Percentiles rank a stretch among this genome's conserved stretches.
Conservation (phyloP, 2,329 filamentous ascomycete species). For the Ophiobolus disseminans region DNA sequence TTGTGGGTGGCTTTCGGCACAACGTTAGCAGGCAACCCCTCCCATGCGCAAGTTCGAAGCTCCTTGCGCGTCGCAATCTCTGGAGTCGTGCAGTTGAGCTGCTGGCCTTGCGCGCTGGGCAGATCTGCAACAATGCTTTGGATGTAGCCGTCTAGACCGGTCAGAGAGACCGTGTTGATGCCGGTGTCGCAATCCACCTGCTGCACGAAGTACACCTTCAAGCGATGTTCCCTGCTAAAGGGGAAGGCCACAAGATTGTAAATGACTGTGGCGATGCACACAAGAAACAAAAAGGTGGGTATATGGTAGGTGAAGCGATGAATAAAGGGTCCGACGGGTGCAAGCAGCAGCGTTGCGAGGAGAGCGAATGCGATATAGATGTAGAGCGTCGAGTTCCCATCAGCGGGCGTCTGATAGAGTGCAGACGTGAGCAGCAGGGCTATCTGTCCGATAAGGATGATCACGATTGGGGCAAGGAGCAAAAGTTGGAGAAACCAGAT, state of each 20-base stretch:
- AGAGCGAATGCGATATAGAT: conserved; percentile 75
- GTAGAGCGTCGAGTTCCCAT: conserved; percentile 75
- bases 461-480: conserved; percentile 75
- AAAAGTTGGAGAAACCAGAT: conserved; percentile 89
- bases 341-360: conserved; percentile 73
- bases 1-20: conserved; percentile 54
- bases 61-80: conserved; percentile 55
- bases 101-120: conserved; percentile 72
- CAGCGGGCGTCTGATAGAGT: conserved; percentile 80
- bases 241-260: conserved; percentile 91
- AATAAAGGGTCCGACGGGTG: conserved; percentile 82
- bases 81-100: conserved; percentile 50
- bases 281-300: conserved; percentile 74
- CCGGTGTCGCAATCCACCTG: conserved; percentile 75
- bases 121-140: conserved; percentile 69
- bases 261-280: conserved; percentile 77
- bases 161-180: conserved; percentile 68
- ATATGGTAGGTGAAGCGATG: conserved; percentile 86
- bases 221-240: conserved; percentile 77
- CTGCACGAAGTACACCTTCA: conserved; percentile 90
- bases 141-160: conserved; percentile 45
- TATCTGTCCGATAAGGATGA: conserved; percentile 79
- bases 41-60: conserved; percentile 73
- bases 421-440: conserved; percentile 75
- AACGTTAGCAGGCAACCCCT: conserved; percentile 71